phyloP scores from a whole-genome alignment of 768 basidiomycete species.

The Tulasnella sp. region DNA sequence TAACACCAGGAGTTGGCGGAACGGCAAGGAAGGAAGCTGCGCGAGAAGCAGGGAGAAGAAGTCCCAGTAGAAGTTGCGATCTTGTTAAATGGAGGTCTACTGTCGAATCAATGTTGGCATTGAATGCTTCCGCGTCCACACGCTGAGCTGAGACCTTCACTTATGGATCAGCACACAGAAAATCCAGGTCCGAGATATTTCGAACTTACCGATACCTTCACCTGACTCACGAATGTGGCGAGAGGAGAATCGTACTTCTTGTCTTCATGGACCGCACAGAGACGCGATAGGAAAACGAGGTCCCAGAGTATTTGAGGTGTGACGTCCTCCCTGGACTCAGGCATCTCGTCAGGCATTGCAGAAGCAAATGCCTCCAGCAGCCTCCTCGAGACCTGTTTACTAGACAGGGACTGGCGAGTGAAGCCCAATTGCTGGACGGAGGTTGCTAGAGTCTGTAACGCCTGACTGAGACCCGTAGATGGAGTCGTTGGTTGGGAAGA shows the following conservation, averaged over 20 bases:
- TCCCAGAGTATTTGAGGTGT: conserved; percentile 10
- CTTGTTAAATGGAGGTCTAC: conserved; percentile 8
- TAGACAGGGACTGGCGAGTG: conserved; percentile 22
- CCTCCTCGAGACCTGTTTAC: conserved; percentile 23
- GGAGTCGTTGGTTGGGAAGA: conserved; percentile 28
- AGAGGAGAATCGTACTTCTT: conserved; percentile 14
- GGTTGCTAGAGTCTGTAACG: conserved; percentile 42
- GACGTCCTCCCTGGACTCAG: conserved; percentile 18
- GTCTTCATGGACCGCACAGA: conserved; percentile 21
- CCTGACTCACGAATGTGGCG: not conserved
- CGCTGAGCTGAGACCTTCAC: not conserved
- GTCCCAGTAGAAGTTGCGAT: conserved; percentile 12
- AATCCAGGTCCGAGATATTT: not conserved
- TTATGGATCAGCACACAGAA: not conserved
- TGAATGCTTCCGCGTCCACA: not conserved
- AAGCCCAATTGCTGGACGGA: conserved; percentile 47
- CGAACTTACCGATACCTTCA: not conserved
- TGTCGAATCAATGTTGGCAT: not conserved
- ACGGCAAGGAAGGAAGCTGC: not conserved
- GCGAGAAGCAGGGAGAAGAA: conserved; percentile 17
- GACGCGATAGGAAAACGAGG: conserved; percentile 30
- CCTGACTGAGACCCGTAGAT: conserved; percentile 43
- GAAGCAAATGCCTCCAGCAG: conserved; percentile 28
- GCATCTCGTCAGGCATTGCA: not conserved
- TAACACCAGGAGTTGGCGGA: not conserved